Evolutionary conservation across 2,329 filamentous ascomycete species (phyloP), one percentile per base, ranked within the genome.

Genomic region (Cyclaneusma minus): DNA sequence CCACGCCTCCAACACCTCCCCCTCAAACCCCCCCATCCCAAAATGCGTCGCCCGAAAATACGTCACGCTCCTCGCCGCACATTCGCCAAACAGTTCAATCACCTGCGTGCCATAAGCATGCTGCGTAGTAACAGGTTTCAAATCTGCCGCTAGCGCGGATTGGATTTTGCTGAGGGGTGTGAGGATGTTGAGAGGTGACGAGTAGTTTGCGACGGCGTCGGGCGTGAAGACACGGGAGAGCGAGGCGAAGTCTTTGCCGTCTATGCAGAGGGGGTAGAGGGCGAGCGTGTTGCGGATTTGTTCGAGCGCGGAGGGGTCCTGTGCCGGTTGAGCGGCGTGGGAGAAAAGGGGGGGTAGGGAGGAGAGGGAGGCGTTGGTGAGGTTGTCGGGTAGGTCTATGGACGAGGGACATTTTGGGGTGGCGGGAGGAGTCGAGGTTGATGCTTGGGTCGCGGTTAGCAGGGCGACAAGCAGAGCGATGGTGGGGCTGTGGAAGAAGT

Each of bases 181-280:
- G n/a, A 36, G 9, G 7, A 39, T 29, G 13, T 28, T 29, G 4
- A 38, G 5, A 2, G 32, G 34, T 2, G 21, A 31, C 2, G 33
- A 33, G 22, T 36, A 39, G 24, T 39, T 35, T 3, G 37, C 37
- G 11, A 38, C 27, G 4, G 29, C 33, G 17, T 37, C 14, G 2
- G 21, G 6, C 3, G 35, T 28, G 23, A 40, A 39, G 14, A 40
- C 27, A 19, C 21, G 15, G 13, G 18, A 22, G 10, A 40, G 33
- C 3, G 29, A 14, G 4, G n/a, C 22, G 22, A 37, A 39, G n/a
- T 36, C 27, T 17, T 36, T 36, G 16, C 32, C 33, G 19, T 39
- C 37, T 21, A 40, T 25, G 7, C 28, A 31, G 15, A 40, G 33
- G 6, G 38, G 29, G 25, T 40, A 39, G 9, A 29, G 19, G 4